These are phyloP conservation scores for Panus rudis DNA, from an alignment of 768 basidiomycete genomes.

Conservation along the genomic window DNA sequence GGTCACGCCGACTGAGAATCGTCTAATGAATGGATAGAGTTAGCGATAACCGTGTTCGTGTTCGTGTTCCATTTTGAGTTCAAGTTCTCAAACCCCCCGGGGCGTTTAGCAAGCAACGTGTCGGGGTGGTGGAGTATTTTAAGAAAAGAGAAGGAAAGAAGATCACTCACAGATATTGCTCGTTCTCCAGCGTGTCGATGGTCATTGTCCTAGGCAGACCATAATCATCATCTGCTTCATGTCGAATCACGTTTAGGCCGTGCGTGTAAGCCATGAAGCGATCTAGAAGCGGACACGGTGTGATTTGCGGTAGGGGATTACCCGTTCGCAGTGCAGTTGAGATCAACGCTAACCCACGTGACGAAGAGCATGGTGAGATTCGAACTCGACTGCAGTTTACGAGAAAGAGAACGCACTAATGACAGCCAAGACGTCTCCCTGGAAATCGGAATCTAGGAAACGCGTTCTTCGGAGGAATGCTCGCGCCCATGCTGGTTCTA, in stretches of 20 bases:
- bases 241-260: constrained; percentile 60
- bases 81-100: no score
- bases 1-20: constrained; percentile 71
- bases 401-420: constrained; percentile 44
- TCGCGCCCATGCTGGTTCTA: constrained; percentile 71
- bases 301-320: constrained; percentile 75
- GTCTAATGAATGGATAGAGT: constrained; percentile 43
- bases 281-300: constrained; percentile 60
- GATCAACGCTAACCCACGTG: constrained; percentile 50
- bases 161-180: constrained; percentile 66
- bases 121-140: no score
- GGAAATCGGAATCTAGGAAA: constrained; percentile 71
- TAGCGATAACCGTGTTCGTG: neutral
- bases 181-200: constrained; percentile 63
- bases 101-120: no score
- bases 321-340: constrained; percentile 71
- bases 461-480: constrained; percentile 72
- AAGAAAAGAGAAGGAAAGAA: neutral
- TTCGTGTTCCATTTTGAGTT: neutral
- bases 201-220: constrained; percentile 68
- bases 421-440: constrained; percentile 80
- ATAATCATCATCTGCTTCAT: constrained; percentile 68
- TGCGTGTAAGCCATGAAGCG: constrained; percentile 43
- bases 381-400: neutral
- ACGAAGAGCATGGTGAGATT: neutral